A percentile compares a stretch with the other conserved stretches of the same genome.
These are phyloP conservation scores for Pelargonium fulgidum DNA, from an alignment of 441 rosid genomes.

Conservation along the genomic window DNA sequence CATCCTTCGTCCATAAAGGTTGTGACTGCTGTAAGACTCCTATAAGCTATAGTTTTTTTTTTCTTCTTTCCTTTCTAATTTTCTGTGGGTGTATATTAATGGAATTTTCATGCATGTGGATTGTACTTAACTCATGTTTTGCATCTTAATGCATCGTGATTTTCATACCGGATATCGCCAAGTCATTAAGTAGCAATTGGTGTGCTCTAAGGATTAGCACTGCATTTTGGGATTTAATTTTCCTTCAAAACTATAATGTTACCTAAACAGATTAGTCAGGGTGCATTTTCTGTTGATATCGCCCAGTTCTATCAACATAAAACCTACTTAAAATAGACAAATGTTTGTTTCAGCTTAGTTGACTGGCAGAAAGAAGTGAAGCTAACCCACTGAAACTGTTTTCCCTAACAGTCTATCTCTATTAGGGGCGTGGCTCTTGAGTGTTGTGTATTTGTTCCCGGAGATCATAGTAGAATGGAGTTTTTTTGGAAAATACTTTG, in stretches of 20 bases:
- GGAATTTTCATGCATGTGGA: background rate
- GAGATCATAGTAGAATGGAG: background rate
- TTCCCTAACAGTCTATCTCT: background rate
- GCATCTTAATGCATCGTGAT: too few relatives aligned
- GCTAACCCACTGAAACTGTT: background rate
- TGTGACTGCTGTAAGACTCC: conserved; percentile 49
- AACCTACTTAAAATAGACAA: too few relatives aligned
- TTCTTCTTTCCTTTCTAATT: background rate
- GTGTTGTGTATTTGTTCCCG: background rate
- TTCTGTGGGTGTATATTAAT: background rate
- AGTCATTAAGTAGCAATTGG: too few relatives aligned
- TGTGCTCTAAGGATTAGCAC: too few relatives aligned
- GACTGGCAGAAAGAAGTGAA: background rate
- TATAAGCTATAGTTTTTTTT: background rate
- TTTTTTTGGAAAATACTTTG: background rate
- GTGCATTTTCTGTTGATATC: too few relatives aligned
- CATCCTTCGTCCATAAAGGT: conserved; percentile 71
- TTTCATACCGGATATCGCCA: too few relatives aligned
- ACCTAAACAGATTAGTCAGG: too few relatives aligned
- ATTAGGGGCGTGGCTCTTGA: background rate
- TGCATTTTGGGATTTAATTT: too few relatives aligned
- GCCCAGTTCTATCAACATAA: too few relatives aligned
- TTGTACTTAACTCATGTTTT: too few relatives aligned
- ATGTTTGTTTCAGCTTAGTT: background rate
- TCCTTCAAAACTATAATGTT: too few relatives aligned